These are phyloP conservation scores for Xylaria sp. DNA, from an alignment of 2,329 filamentous ascomycete genomes.

Conservation along the genomic window DNA sequence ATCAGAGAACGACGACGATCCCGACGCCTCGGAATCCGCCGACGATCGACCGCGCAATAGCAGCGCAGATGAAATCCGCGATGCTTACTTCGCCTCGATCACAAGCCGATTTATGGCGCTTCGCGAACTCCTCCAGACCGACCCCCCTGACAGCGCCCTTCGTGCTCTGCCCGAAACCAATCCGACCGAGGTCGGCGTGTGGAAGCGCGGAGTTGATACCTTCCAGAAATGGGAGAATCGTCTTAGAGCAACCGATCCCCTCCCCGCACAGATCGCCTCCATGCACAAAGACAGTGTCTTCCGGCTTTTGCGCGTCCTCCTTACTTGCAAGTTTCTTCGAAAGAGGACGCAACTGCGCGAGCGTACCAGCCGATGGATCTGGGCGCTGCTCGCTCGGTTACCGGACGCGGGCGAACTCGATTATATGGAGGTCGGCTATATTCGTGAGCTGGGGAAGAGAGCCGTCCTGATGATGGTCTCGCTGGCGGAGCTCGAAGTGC, in stretches of 20 bases:
- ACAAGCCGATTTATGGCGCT: conserved; percentile 72
- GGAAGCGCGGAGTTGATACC: conserved; percentile 61
- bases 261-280: conserved; percentile 68
- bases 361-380: conserved; percentile 83
- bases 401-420: conserved; percentile 79
- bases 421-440: conserved; percentile 77
- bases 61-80: conserved; percentile 60
- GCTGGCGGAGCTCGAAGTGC: conserved; percentile 63
- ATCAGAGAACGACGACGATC: conserved; percentile 45
- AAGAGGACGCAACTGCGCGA: conserved; percentile 69
- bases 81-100: conserved; percentile 75
- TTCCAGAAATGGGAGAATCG: conserved; percentile 64
- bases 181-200: conserved; percentile 65
- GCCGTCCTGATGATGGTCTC: conserved; percentile 71
- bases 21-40: conserved; percentile 44
- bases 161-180: conserved; percentile 64
- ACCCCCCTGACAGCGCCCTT: conserved; percentile 64
- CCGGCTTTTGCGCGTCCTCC: conserved; percentile 73
- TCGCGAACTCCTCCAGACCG: conserved; percentile 68
- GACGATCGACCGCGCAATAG: conserved; percentile 48
- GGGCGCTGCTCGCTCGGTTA: conserved; percentile 81
- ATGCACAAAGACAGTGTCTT: conserved; percentile 76
- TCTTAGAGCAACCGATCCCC: conserved; percentile 65
- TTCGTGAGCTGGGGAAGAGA: conserved; percentile 83
- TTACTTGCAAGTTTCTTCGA: conserved; percentile 71